Evolutionary conservation across 306 rosid genomes (phyloP), one percentile per base, ranked within the genome.

Genomic region (Ochetophila trinervis): DNA sequence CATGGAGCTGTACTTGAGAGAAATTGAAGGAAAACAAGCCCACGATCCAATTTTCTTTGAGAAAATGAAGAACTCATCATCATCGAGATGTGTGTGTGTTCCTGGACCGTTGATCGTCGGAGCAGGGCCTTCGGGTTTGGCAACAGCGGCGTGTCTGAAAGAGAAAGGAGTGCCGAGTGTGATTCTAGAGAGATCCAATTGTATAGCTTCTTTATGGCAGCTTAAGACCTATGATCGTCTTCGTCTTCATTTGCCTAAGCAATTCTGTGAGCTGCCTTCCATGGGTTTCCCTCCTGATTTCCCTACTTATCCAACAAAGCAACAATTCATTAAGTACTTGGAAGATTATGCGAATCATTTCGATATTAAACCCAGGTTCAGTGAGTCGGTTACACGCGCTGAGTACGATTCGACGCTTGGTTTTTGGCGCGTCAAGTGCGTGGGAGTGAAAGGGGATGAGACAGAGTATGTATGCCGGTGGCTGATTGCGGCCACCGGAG

Each of bases 141-240:
- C 97, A 0, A 87, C 73, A n/a, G 95, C 97, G 13, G 95, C 97
- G 3, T 83, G 90, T 63, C 78, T 90, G 4, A 78, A 71, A 65
- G 24, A 44, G 48, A 87, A 74, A 47, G 82, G 53, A 0, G 53
- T 90, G 5, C 83, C 81, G 4, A 76, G 80, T 35, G 57, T 87
- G 8, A 65, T 87, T 4, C 79, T 90, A 16, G 97, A 90, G 74
- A 78, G 97, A 83, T 85, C 91, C 40, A 68, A 74, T 52, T 90
- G 97, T 84, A 83, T 90, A 81, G 97, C 97, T 17, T 90, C 97
- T 10, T 62, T 87, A 4, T 90, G 97, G 97, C 88, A 90, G 70
- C 84, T 76, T 12, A 87, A 85, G 57, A 90, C 97, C 48, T 90
- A 90, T 53, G 90, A 87, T 59, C 91, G 97, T 5, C 72, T 90